These are phyloP conservation scores for Peronosclerospora sorghi DNA, from an alignment of 352 stramenopile genomes.

Conservation along the genomic window DNA sequence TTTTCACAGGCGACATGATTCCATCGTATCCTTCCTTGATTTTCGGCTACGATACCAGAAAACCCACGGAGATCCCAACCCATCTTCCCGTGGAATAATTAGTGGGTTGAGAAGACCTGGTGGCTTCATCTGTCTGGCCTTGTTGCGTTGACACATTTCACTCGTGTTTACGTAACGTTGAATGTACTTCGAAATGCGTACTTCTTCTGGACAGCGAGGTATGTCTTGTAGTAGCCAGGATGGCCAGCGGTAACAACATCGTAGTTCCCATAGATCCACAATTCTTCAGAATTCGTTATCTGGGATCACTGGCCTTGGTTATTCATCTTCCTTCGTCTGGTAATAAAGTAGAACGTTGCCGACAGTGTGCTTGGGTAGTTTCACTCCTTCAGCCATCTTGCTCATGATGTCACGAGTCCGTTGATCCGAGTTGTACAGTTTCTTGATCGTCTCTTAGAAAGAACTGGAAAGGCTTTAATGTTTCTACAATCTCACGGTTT, in stretches of 20 bases:
- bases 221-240: conserved; percentile 6
- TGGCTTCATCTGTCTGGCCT: too few relatives aligned
- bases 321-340: conserved; percentile 1
- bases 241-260: conserved; percentile 1
- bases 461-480: not conserved
- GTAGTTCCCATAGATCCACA: conserved; percentile 7
- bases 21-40: not conserved
- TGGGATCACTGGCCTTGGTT: not conserved
- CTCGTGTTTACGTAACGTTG: too few relatives aligned
- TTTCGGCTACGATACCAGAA: conserved; percentile 1
- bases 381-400: not conserved
- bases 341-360: conserved; percentile 1
- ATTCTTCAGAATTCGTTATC: conserved; percentile 9
- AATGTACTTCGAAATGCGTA: conserved; percentile 10
- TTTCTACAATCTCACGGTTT: conserved; percentile 1
- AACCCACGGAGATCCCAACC: conserved; percentile 8
- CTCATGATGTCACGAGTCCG: not conserved
- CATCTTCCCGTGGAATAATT: not conserved
- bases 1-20: conserved; percentile 4
- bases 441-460: not conserved
- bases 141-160: conserved; percentile 7
- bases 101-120: too few relatives aligned
- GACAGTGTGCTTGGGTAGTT: not conserved
- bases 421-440: not conserved
- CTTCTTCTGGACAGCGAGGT: not conserved